Conservation (phyloP, 768 basidiomycete species). For the Tylopilus sp. region DNA sequence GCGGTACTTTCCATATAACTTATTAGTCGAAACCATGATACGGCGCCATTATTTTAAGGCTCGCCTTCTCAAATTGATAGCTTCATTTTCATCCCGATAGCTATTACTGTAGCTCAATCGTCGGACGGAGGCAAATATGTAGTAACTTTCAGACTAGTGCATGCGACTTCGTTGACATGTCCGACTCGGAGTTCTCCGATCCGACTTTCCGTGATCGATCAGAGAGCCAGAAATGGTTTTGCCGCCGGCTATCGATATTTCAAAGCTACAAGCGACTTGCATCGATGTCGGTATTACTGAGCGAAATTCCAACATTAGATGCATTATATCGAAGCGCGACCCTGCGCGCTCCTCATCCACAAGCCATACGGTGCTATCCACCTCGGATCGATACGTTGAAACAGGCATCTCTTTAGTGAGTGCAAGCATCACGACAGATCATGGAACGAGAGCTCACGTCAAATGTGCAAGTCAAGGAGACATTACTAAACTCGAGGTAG, state of each 20-base stretch:
- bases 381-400: constrained; percentile 41
- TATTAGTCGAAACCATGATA: neutral
- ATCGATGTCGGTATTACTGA: constrained; percentile 26
- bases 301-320: constrained; percentile 53
- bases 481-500: constrained; percentile 68
- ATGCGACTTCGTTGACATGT: neutral
- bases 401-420: constrained; percentile 68
- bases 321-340: constrained; percentile 46
- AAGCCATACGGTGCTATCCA: constrained; percentile 29
- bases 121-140: neutral
- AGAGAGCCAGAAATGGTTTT: neutral
- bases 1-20: constrained; percentile 15
- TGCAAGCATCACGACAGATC: no score
- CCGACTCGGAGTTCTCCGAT: neutral
- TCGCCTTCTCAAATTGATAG: neutral
- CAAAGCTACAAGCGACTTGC: no score
- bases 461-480: constrained; percentile 74
- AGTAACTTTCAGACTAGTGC: neutral
- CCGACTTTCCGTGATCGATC: neutral
- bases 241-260: neutral
- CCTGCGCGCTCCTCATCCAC: constrained; percentile 34
- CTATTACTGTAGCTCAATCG: no score
- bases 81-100: neutral
- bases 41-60: no score
- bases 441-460: no score